These are phyloP conservation scores for Pestalotiopsis sp. DNA, from an alignment of 2,329 filamentous ascomycete species.

Conservation along the genomic window DNA sequence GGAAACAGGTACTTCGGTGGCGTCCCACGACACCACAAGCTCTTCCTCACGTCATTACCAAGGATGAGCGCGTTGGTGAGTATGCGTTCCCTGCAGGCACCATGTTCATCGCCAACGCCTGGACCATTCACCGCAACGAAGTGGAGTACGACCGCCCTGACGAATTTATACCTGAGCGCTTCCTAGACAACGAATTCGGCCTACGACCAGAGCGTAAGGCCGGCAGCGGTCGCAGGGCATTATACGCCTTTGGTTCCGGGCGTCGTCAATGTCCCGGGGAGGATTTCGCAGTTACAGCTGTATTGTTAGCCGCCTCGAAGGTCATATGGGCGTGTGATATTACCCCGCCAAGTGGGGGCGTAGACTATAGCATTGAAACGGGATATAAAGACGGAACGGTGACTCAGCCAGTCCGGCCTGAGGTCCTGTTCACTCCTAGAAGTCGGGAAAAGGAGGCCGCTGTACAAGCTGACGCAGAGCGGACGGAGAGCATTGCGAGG, in stretches of 20 bases:
- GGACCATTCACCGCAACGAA: slow-evolving; percentile 11
- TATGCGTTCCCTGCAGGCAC: slow-evolving; percentile 3
- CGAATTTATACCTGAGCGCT: slow-evolving; percentile 13
- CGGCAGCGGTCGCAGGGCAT: not conserved
- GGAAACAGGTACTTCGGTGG: not conserved
- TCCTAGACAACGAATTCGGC: slow-evolving; percentile 11
- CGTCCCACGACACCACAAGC: not conserved
- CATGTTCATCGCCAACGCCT: slow-evolving; percentile 10
- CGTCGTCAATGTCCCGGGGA: slow-evolving; percentile 14
- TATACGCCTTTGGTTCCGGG: slow-evolving; percentile 10
- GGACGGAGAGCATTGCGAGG: too few species aligned
- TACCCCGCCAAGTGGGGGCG: not conserved
- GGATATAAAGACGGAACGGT: too few species aligned
- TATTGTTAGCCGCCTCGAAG: slow-evolving; percentile 11
- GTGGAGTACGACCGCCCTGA: slow-evolving; percentile 10
- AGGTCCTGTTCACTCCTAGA: too few species aligned
- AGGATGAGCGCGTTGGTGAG: not conserved
- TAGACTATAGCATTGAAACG: too few species aligned
- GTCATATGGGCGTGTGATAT: slow-evolving; percentile 13
- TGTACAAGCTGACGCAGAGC: too few species aligned
- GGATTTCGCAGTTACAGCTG: slow-evolving; percentile 8
- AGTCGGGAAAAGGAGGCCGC: too few species aligned
- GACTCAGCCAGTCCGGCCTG: too few species aligned
- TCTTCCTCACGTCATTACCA: slow-evolving; percentile 8
- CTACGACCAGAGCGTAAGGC: not conserved